Base-by-base conservation (phyloP, 2,329 filamentous ascomycete species). In the Torrubiella hemipterigena region DNA sequence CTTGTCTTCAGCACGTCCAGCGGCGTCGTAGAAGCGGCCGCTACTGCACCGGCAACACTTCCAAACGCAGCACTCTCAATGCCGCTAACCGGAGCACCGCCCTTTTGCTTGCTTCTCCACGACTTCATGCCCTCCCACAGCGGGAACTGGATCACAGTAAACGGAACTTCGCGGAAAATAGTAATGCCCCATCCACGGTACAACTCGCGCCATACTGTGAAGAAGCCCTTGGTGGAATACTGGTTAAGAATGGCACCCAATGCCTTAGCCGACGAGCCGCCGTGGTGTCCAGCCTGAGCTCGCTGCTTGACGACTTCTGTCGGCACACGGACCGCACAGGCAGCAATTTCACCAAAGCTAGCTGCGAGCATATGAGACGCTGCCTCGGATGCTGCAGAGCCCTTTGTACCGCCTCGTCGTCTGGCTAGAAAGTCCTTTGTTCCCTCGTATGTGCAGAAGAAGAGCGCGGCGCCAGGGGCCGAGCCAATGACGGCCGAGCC, bases 271-370 rank as follows among this genome's bases (percentile, higher is more conserved):
- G 75, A 81, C 6, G 73, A 77, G 3, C 77, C 78, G 5, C 82
- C 76, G 57, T 87, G 79, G 47, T 87, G 77, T 6, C 77, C 76
- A 0, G 91, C 91, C 59, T 98, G 91, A 13, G 91, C 87, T 36
- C 93, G 72, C 66, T 96, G 91, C 69, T 98, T 98, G 47, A 98
- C 73, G 5, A 98, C 91, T 54, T 98, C 63, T 1, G 87, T 96
- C 7, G 91, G 91, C 14, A 98, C 91, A 33, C 91, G 69, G 6
- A 98, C 77, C 2, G 86, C 77, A 56, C 91, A 98, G 1, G 91
- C 93, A 4, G 89, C 85, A 3, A 96, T 67, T 58, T 98, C 91
- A 32, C 91, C 93, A 27, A 87, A 51, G 27, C 75, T 82, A 2
- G 87, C 91, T 2, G 91, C 87, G 2, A 79, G 50, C 76, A 95